Base-by-base conservation (phyloP, 306 rosid genomes). In the Trifolium pratense region DNA sequence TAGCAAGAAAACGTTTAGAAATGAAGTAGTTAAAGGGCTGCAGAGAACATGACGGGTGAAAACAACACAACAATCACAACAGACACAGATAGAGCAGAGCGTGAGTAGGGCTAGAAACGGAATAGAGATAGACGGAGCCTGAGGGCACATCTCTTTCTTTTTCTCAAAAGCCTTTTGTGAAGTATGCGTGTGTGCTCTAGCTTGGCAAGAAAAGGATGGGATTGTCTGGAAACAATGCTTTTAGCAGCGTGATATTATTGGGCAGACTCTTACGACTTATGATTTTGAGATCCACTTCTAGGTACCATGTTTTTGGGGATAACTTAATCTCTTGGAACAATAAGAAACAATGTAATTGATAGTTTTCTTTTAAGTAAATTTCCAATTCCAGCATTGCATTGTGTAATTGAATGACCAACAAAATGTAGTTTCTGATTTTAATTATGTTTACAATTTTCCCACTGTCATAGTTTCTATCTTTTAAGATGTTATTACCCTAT, bases 381-480 rank as follows among this genome's bases (percentile, higher is more conserved):
- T 73, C 26, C 55, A 21, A 53, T 16, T 25, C 48, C 39, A 45
- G 12, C 59, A 10, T 55, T 32, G 49, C 29, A 68, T 49, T 69
- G 67, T 57, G 56, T 53, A 61, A 60, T 55, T 53, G 64, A 52
- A 74, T 56, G 29, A 16, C 17, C 59, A 55, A 63, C 51, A 45
- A 14, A 37, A 37, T 48, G 56, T 58, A 79, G 49, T 12, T 20
- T 59, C 34, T 70, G 72, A 45, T 52, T 70, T 39, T 55, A 55
- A 31, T 55, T 60, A 67, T 81, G 15, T 15, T 21, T 39, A 40
- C 42, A 53, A 49, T 16, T 36, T 57, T 72, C 48, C 20, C 58
- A 37, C 60, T 64, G 66, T 62, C 80, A 1, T 37, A 49, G 71
- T 76, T 75, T 55, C 26, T 36, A 13, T 70, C 48, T 43, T 39